A percentile compares a stretch with the other conserved stretches of the same genome.
phyloP scores from a whole-genome alignment of 179 eudicot genomes.

The Heliamphora pulchella region DNA sequence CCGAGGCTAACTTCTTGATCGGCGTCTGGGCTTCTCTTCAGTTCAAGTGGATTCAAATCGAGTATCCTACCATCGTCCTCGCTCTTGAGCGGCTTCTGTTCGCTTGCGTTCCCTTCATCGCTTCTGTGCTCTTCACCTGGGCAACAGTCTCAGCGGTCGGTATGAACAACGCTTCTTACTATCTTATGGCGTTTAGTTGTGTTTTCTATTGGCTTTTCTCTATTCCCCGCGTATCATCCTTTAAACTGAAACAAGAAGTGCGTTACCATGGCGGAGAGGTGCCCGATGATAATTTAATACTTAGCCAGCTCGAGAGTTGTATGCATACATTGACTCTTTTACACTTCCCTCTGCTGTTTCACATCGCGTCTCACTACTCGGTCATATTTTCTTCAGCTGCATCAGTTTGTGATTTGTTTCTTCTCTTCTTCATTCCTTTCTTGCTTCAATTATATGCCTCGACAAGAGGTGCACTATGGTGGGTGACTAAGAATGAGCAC shows the following conservation, averaged over 20 bases:
- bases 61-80: slow-evolving; percentile 64
- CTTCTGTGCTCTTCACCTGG: slow-evolving; percentile 69
- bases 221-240: slow-evolving; percentile 67
- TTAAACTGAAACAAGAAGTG: slow-evolving; percentile 44
- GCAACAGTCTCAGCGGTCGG: slow-evolving; percentile 82
- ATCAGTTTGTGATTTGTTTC: slow-evolving; percentile 51
- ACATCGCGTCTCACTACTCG: slow-evolving; percentile 56
- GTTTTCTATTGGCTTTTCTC: slow-evolving; percentile 83
- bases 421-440: slow-evolving; percentile 82
- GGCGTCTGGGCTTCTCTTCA: slow-evolving; percentile 93
- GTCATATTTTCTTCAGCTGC: slow-evolving; percentile 57
- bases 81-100: slow-evolving; percentile 77
- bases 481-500: slow-evolving; percentile 65
- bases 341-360: slow-evolving; percentile 64
- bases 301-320: slow-evolving; percentile 73
- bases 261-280: slow-evolving; percentile 60
- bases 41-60: slow-evolving; percentile 84
- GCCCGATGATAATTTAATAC: slow-evolving; percentile 56
- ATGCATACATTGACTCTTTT: slow-evolving; percentile 62
- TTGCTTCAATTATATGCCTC: slow-evolving; percentile 77
- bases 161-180: slow-evolving; percentile 61
- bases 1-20: slow-evolving; percentile 52
- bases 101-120: slow-evolving; percentile 56
- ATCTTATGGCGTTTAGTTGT: slow-evolving; percentile 60
- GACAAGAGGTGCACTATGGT: slow-evolving; percentile 82